A percentile compares a stretch with the other conserved stretches of the same genome.
These are phyloP conservation scores for Ophiobolus disseminans DNA, from an alignment of 2,329 filamentous ascomycete species.

Conservation along the genomic window DNA sequence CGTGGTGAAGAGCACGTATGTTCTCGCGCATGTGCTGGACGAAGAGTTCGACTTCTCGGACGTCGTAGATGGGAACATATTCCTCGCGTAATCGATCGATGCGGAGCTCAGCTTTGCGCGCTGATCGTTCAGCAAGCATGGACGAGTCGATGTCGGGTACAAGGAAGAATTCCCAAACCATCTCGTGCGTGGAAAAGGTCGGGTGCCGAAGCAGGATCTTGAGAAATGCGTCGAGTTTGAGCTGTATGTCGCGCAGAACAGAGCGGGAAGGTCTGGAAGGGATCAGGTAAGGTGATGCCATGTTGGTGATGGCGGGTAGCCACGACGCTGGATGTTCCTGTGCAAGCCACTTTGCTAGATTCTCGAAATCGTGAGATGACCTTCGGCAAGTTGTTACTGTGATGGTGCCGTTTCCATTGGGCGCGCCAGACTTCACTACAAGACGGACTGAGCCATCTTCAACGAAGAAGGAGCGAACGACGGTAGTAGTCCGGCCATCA, in stretches of 20 bases:
- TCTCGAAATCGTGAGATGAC: conserved; percentile 88
- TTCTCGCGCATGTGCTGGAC: conserved; percentile 89
- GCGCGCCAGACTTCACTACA: conserved; percentile 91
- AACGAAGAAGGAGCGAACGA: conserved; percentile 95
- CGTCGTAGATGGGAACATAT: conserved; percentile 78
- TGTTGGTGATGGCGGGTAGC: conserved; percentile 79
- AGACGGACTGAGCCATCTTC: conserved; percentile 94
- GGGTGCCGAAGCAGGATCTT: conserved; percentile 86
- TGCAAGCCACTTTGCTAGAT: conserved; percentile 80
- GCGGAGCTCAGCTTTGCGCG: conserved; percentile 82
- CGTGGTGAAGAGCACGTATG: conserved; percentile 82
- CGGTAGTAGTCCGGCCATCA: conserved; percentile 85
- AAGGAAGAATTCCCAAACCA: conserved; percentile 98
- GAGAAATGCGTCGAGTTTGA: conserved; percentile 85
- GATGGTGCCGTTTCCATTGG: conserved; percentile 79
- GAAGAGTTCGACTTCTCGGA: conserved; percentile 91
- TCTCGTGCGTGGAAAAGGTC: conserved; percentile 94
- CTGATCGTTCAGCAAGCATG: conserved; percentile 87
- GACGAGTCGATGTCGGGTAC: conserved; percentile 91
- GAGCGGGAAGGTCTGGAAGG: conserved; percentile 89
- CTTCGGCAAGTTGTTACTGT: conserved; percentile 94
- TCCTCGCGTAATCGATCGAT: conserved; percentile 88
- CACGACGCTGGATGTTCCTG: conserved; percentile 95
- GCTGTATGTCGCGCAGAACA: conserved; percentile 84
- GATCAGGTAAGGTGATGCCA: conserved; percentile 89